Evolutionary conservation across 2,329 filamentous ascomycete species (phyloP).

Genomic region (Fonsecaea nubica): DNA sequence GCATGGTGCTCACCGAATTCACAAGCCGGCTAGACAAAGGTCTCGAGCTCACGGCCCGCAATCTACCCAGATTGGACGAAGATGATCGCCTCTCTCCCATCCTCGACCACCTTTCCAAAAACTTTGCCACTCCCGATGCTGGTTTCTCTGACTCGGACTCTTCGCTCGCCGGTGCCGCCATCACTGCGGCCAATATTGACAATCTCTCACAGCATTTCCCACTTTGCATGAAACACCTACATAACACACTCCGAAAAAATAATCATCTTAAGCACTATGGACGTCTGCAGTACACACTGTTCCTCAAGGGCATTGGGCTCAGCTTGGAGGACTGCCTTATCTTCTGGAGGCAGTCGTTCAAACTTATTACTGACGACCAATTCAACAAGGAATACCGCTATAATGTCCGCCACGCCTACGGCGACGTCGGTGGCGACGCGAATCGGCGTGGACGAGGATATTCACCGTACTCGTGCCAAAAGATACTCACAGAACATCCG

Average conservation of each 20-base stretch:
- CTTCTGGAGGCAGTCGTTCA: slow-evolving; percentile 90
- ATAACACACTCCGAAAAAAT: slow-evolving; percentile 83
- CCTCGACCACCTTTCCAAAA: slow-evolving; percentile 84
- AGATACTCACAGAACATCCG: slow-evolving; percentile 86
- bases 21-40: slow-evolving; percentile 77
- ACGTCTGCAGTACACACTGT: slow-evolving; percentile 91
- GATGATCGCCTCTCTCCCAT: slow-evolving; percentile 86
- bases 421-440: slow-evolving; percentile 90
- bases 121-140: slow-evolving; percentile 90
- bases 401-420: slow-evolving; percentile 93
- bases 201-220: slow-evolving; percentile 81
- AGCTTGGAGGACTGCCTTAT: slow-evolving; percentile 87
- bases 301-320: slow-evolving; percentile 93
- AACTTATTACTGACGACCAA: slow-evolving; percentile 84
- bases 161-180: slow-evolving; percentile 71
- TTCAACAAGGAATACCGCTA: slow-evolving; percentile 99
- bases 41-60: slow-evolving; percentile 88
- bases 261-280: slow-evolving; percentile 92
- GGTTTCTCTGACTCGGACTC: slow-evolving; percentile 73
- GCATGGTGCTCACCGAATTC: slow-evolving; percentile 89
- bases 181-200: slow-evolving; percentile 81
- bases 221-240: slow-evolving; percentile 91
- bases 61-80: slow-evolving; percentile 89
- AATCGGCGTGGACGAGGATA: slow-evolving; percentile 88
- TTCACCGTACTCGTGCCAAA: slow-evolving; percentile 91